Percentiles rank a stretch among this genome's conserved stretches.
These are phyloP conservation scores for Curvularia spicifera DNA, from an alignment of 2,329 filamentous ascomycete species.

Conservation along the genomic window DNA sequence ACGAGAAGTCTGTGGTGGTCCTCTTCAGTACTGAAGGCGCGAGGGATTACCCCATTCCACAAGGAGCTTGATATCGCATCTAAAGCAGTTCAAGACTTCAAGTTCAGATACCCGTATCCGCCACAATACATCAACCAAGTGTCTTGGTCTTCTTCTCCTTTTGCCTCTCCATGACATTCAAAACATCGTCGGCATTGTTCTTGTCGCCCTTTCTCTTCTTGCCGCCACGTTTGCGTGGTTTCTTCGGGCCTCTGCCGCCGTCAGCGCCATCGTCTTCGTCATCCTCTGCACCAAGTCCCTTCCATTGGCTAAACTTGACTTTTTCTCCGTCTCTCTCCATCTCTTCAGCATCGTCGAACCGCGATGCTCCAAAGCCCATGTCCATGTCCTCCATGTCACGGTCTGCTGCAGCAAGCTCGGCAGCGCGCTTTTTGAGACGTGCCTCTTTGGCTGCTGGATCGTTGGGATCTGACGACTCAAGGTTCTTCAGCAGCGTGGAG, in stretches of 20 bases:
- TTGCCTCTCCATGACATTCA: constrained; percentile 75
- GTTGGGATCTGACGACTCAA: constrained; percentile 26
- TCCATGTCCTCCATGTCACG: constrained; percentile 91
- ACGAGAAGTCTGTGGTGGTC: constrained; percentile 64
- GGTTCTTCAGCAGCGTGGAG: constrained; percentile 53
- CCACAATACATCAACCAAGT: constrained; percentile 11
- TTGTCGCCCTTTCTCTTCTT: constrained; percentile 80
- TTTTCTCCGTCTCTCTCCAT: constrained; percentile 65
- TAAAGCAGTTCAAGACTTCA: background rate
- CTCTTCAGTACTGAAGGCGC: constrained; percentile 71
- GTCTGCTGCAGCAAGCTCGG: constrained; percentile 73
- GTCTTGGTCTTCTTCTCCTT: constrained; percentile 43
- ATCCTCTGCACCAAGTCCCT: constrained; percentile 59
- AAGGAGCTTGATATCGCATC: constrained; percentile 16
- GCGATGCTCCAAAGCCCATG: constrained; percentile 88
- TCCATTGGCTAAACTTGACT: constrained; percentile 72
- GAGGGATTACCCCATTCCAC: constrained; percentile 29
- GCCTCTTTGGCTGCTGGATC: constrained; percentile 63
- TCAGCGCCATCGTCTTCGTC: constrained; percentile 57
- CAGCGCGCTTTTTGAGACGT: constrained; percentile 66
- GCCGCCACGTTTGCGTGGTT: constrained; percentile 71
- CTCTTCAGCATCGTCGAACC: constrained; percentile 88
- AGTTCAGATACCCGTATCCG: background rate
- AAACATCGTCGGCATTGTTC: constrained; percentile 80
- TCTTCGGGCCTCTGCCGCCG: constrained; percentile 57